Evolutionary conservation across 495 filamentous ascomycete genomes (phyloP), one percentile per base, ranked within the genome.

Genomic region (Hyaloscypha variabilis): DNA sequence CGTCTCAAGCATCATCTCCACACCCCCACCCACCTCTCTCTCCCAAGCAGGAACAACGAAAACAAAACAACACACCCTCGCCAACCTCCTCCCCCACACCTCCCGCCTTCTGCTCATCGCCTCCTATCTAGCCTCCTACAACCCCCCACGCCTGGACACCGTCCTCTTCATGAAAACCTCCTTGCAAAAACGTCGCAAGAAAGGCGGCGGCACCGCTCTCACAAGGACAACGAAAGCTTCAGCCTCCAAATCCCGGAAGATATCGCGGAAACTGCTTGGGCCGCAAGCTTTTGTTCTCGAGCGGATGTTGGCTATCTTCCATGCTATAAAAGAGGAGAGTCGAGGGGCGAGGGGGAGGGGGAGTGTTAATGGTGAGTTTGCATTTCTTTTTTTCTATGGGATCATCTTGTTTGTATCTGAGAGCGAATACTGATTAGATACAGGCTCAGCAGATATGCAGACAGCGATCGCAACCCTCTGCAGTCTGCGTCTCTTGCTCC

Each of bases 51-150:
- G 28, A 66, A 65, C 30, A 19, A 62, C 26, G n/a, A n/a, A n/a
- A n/a, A n/a, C n/a, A n/a, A n/a, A n/a, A n/a, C n/a, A n/a, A 23
- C 29, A 54, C 31, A 58, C 21, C 58, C 65, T 65, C 59, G 28
- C 59, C 29, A 46, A 77, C 30, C 82, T 83, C 29, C 83, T 97
- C 26, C 92, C 94, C 13, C 90, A 91, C 68, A 92, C 91, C 71
- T 88, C 95, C 24, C 89, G 91, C 53, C 80, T 92, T 46, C 85
- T 98, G 63, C 83, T 99, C 17, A 84, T 94, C 42, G 90, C 93
- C 56, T 88, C 94, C 24, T 99, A 97, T 77, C 86, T 99, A 5
- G 92, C 94, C 65, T 97, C 93, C 4, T 91, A 94, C 78, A 98
- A 91, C 72, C 87, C 91, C 0, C 82, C 92, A 21, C 79, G 87